Percentiles rank a stretch among this genome's conserved stretches.
Evolutionary conservation across 78 protist genomes (phyloP).

Genomic region (Trichosphaerium sp.): DNA sequence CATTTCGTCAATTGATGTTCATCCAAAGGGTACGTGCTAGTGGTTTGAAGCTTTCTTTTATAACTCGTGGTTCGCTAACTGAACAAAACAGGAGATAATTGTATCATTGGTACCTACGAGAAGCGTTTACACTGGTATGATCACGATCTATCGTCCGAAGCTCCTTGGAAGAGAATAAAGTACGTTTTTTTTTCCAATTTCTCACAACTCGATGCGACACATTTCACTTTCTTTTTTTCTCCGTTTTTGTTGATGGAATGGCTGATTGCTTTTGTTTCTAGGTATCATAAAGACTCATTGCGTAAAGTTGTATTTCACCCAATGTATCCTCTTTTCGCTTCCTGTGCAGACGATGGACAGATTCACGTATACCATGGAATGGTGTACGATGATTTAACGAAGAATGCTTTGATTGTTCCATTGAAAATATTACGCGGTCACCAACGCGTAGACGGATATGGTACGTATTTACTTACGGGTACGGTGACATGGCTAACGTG

Average conservation of each 20-base stretch:
- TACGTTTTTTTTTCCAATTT: background rate
- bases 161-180: slow-evolving; percentile 80
- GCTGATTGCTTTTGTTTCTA: background rate
- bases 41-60: too few species aligned
- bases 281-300: slow-evolving; percentile 79
- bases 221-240: too few species aligned
- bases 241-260: background rate
- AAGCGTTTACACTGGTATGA: slow-evolving; percentile 90
- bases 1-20: slow-evolving; percentile 73
- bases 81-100: slow-evolving; percentile 82
- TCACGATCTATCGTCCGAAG: slow-evolving; percentile 61
- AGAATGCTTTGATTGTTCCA: slow-evolving; percentile 93
- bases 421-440: slow-evolving; percentile 75
- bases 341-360: slow-evolving; percentile 78
- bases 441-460: slow-evolving; percentile 17
- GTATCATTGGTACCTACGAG: slow-evolving; percentile 81
- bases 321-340: slow-evolving; percentile 84
- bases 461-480: too few species aligned
- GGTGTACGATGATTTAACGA: slow-evolving; percentile 68
- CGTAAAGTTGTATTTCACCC: slow-evolving; percentile 72
- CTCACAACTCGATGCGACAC: too few species aligned
- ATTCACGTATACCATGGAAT: slow-evolving; percentile 82
- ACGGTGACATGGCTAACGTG: too few species aligned
- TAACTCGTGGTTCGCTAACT: too few species aligned
- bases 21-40: slow-evolving; percentile 72